These are phyloP conservation scores for Geosiphon pyriformis DNA, from an alignment of 192 early-diverging fungal species.

Conservation along the genomic window DNA sequence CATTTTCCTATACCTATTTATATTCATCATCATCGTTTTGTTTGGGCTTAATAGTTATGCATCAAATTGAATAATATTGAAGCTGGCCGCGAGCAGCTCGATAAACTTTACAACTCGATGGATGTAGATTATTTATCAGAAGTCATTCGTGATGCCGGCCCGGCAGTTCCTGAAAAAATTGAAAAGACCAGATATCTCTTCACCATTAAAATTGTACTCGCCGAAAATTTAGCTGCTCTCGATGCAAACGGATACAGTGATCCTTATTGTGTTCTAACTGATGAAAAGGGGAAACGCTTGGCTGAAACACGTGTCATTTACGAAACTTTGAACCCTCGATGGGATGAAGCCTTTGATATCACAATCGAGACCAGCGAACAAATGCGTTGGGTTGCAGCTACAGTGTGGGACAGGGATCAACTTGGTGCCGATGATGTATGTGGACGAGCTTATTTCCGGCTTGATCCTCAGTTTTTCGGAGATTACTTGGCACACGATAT, in stretches of 20 bases:
- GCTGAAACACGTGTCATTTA: conserved; percentile 54
- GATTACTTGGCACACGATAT: conserved; percentile 66
- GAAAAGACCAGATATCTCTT: conserved; percentile 45
- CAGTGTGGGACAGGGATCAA: conserved; percentile 52
- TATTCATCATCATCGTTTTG: not conserved
- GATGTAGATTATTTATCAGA: conserved; percentile 49
- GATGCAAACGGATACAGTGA: conserved; percentile 55
- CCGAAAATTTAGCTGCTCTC: conserved; percentile 56
- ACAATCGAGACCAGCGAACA: conserved; percentile 43
- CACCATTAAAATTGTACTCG: conserved; percentile 64
- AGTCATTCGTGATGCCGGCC: conserved; percentile 34
- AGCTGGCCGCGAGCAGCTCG: conserved; percentile 43
- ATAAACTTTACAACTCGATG: conserved; percentile 51
- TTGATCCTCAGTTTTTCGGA: conserved; percentile 49
- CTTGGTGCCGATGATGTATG: conserved; percentile 53
- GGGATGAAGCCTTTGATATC: conserved; percentile 75
- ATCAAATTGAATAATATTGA: conserved; percentile 56
- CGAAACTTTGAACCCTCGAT: conserved; percentile 70
- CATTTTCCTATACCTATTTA: not conserved
- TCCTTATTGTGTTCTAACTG: conserved; percentile 61
- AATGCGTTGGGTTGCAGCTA: conserved; percentile 27
- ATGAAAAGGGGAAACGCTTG: conserved; percentile 40
- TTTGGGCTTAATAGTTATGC: conserved; percentile 43
- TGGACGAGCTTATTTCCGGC: conserved; percentile 53
- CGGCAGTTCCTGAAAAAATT: conserved; percentile 22